Conservation (phyloP, 108 stramenopile genomes). For the Epipyxis sp. region DNA sequence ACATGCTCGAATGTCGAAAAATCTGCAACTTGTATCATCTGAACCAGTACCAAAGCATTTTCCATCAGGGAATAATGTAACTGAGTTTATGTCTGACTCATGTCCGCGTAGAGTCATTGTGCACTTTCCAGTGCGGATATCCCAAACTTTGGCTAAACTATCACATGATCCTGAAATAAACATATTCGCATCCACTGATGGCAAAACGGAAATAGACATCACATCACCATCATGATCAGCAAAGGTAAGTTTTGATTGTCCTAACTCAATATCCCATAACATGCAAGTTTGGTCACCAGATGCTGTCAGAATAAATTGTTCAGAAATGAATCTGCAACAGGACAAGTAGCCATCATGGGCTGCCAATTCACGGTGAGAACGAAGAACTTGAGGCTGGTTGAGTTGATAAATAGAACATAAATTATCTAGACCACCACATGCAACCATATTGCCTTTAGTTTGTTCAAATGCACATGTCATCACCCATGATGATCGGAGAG, state of each 20-base stretch:
- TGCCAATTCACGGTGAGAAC: slow-evolving; percentile 78
- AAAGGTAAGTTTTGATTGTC: slow-evolving; percentile 70
- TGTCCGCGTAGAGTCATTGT: slow-evolving; percentile 88
- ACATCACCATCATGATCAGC: slow-evolving; percentile 91
- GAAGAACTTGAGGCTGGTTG: slow-evolving; percentile 55
- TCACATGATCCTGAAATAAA: slow-evolving; percentile 94
- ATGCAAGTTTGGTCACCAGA: slow-evolving; percentile 95
- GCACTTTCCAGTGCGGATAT: slow-evolving; percentile 70
- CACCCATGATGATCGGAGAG: slow-evolving; percentile 92
- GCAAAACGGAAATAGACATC: slow-evolving; percentile 77
- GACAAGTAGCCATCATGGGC: slow-evolving; percentile 97
- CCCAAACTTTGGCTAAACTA: slow-evolving; percentile 92
- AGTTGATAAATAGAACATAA: slow-evolving; percentile 93
- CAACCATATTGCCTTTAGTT: slow-evolving; percentile 77
- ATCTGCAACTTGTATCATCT: slow-evolving; percentile 85
- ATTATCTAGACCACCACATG: slow-evolving; percentile 98
- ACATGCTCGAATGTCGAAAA: slow-evolving; percentile 90
- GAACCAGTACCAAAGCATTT: slow-evolving; percentile 82
- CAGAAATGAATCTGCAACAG: slow-evolving; percentile 90
- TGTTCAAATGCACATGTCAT: slow-evolving; percentile 99
- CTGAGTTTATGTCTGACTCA: slow-evolving; percentile 92
- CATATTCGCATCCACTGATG: slow-evolving; percentile 69
- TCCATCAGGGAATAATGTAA: slow-evolving; percentile 88
- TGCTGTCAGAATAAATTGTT: slow-evolving; percentile 76
- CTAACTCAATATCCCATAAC: slow-evolving; percentile 85